A percentile compares a stretch with the other conserved stretches of the same genome.
These are phyloP conservation scores for Cynanchum wilfordii DNA, from an alignment of 257 asterid species.

Conservation along the genomic window DNA sequence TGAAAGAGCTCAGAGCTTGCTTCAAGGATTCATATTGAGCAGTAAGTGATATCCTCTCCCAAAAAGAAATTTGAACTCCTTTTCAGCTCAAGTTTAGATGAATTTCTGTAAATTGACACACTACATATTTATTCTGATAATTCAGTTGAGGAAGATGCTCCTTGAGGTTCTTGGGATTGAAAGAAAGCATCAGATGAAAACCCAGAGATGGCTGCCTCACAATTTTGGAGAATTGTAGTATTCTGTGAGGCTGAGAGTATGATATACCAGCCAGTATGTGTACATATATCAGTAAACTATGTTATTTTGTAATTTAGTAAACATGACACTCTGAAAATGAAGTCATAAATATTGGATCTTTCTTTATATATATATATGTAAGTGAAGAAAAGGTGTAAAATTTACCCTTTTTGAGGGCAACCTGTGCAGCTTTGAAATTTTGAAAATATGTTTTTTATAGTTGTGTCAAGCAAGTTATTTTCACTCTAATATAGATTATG, in stretches of 20 bases:
- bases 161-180: constrained; percentile 16
- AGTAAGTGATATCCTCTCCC: constrained; percentile 41
- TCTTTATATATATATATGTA: no score
- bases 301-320: neutral
- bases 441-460: no score
- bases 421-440: no score
- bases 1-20: constrained; percentile 94
- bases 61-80: neutral
- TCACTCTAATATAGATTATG: no score
- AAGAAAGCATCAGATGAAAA: neutral
- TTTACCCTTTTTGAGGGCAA: no score
- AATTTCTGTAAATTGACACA: neutral
- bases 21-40: constrained; percentile 92
- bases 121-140: constrained; percentile 5
- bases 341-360: neutral
- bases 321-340: neutral
- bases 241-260: neutral
- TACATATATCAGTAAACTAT: neutral
- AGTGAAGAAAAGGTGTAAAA: neutral
- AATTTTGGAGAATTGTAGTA: neutral
- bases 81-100: neutral
- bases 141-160: constrained; percentile 79
- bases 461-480: no score
- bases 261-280: neutral
- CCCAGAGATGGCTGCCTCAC: no score